Evolutionary conservation across 371 early-diverging fungal genomes (phyloP), one percentile per base, ranked within the genome.

Genomic region (Saksenaea oblongispora): DNA sequence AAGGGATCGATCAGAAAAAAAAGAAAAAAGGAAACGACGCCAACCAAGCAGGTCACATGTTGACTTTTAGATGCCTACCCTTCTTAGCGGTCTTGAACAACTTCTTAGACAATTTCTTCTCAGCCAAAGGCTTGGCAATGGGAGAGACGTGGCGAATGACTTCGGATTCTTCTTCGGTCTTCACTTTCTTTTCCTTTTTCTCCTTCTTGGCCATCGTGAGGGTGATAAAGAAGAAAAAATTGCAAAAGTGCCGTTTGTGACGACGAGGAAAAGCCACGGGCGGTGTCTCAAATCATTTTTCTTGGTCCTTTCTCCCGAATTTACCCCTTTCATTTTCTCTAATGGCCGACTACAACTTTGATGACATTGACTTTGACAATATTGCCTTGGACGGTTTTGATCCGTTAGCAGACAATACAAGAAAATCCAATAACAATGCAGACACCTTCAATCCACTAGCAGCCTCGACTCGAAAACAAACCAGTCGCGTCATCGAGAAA

Each of bases 61-160:
- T 60, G 17, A 18, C 34, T 35, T 62, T 63, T 11, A 56, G 68
- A 73, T 86, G 11, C 51, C 3, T 4, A 91, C 95, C 97, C 69
- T 95, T 94, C 87, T 93, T 96, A 66, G 96, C 89, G 44, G 92
- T 88, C 87, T 93, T 94, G 71, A 90, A 83, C 34, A 93, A 76
- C 87, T 95, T 95, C 85, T 97, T 96, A 55, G 87, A 84, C 58
- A 98, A 82, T 82, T 95, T 94, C 77, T 93, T 87, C 58, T 90
- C 88, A 34, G 98, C 98, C 70, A 98, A 78, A 27, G 99, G 99
- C 59, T 91, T 88, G 62, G 99, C 95, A 71, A 98, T 95, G 56
- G 93, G 87, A n/a, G 89, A 90, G 56, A 92, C 63, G 62, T 69
- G 73, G 27, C 68, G 67, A 51, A 72, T 67, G 26, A 63, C 18